Evolutionary conservation across 257 asterid species (phyloP).

Genomic region (Solanum rostratum): DNA sequence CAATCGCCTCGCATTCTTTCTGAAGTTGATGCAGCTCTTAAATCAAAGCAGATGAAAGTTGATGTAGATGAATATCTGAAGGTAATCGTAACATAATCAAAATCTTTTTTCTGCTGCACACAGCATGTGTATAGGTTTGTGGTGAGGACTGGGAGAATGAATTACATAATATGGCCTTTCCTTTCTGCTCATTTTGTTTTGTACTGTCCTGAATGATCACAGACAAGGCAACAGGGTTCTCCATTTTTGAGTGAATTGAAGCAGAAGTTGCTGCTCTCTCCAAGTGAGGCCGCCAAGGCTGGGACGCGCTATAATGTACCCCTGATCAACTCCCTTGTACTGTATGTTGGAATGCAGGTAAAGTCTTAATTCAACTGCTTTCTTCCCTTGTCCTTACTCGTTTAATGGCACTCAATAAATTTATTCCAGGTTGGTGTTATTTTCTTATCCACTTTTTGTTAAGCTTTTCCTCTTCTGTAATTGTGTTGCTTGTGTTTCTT

Average conservation of each 20-base stretch:
- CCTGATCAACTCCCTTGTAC: constrained; percentile 85
- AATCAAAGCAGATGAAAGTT: constrained; percentile 67
- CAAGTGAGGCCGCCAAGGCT: constrained; percentile 58
- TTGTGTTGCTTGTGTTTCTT: neutral
- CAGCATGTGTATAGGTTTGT: neutral
- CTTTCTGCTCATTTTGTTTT: neutral
- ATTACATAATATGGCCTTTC: neutral
- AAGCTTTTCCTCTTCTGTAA: neutral
- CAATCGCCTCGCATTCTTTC: constrained; percentile 87
- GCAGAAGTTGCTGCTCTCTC: constrained; percentile 77
- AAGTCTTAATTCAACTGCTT: neutral
- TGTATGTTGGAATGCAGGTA: constrained; percentile 89
- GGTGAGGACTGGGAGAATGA: neutral
- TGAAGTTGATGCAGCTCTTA: constrained; percentile 91
- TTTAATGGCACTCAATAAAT: neutral
- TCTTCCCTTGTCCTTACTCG: neutral
- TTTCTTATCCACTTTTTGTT: neutral
- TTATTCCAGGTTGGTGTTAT: neutral
- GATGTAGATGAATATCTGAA: constrained; percentile 86
- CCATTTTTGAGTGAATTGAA: constrained; percentile 69
- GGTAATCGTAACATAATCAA: constrained; percentile 28
- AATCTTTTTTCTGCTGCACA: neutral
- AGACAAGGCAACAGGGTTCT: constrained; percentile 85
- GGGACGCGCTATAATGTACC: constrained; percentile 94
- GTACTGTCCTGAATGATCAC: constrained; percentile 4